Conservation (phyloP, 306 rosid species). For the Macrotyloma uniflorum region DNA sequence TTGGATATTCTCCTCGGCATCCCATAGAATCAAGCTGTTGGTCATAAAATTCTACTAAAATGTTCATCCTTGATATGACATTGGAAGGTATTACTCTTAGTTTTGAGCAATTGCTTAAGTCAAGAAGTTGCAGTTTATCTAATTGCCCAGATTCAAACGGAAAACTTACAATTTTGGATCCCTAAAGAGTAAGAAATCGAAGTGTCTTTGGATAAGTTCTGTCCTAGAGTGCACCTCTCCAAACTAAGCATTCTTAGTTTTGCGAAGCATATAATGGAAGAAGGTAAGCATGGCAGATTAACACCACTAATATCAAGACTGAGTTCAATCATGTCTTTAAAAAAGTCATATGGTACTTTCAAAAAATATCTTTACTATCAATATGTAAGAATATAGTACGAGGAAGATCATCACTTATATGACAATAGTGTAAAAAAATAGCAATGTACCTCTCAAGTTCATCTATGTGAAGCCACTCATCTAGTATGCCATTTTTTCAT, state of each 20-base stretch:
- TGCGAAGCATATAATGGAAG: background rate
- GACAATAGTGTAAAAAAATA: background rate
- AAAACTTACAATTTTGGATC: conserved; percentile 26
- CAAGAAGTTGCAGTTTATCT: conserved; percentile 18
- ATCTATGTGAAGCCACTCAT: conserved; percentile 32
- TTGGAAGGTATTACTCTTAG: conserved; percentile 17
- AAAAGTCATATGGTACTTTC: background rate
- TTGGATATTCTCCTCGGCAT: background rate
- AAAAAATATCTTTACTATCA: background rate
- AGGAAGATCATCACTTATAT: conserved; percentile 1
- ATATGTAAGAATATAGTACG: background rate
- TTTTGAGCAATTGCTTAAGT: conserved; percentile 15
- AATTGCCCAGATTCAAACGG: background rate
- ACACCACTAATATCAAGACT: background rate
- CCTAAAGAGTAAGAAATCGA: conserved; percentile 31
- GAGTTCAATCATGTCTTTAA: background rate
- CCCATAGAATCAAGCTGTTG: conserved; percentile 37
- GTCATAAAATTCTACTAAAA: conserved; percentile 47
- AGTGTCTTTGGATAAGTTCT: conserved; percentile 18
- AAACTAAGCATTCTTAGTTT: conserved; percentile 28
- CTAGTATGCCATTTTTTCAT: background rate
- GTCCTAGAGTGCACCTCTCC: background rate
- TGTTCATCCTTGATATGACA: conserved; percentile 39
- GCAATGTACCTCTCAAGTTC: background rate
- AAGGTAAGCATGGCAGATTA: background rate